Base-by-base conservation (phyloP, 2,329 filamentous ascomycete species). In the Hymenoscyphus linearis region DNA sequence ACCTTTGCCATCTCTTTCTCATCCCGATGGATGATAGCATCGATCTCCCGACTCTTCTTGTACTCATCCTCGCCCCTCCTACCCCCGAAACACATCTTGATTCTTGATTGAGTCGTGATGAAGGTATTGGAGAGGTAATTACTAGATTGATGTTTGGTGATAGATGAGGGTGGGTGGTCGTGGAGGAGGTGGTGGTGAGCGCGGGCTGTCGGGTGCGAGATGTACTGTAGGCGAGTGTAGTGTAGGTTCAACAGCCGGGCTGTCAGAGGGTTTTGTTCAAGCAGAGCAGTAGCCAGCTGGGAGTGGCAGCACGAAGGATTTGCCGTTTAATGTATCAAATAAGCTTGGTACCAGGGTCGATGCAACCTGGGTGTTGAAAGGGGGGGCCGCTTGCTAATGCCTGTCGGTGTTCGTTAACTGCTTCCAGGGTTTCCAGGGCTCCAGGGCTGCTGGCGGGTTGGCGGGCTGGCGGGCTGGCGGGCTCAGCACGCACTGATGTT, bases 1-100 rank as follows among this genome's bases (percentile, higher is more conserved):
- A 96, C 93, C 73, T 88, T 89, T 60, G 88, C 80, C 81, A 95
- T 82, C 68, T 83, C 83, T 83, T 95, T 96, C 79, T 93, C 91
- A 79, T 98, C 95, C 69, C 87, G 84, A 64, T 90, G 88, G 70
- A 99, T 85, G 70, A 85, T 79, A 77, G 89, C 90, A 74, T 99
- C 95, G 69, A 99, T 92, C 74, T 95, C 91, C 74, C 84, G 80
- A 63, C 85, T 87, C 70, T 83, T 84, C 64, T 80, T 78, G 57
- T 62, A 62, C 66, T 79, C 79, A 69, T 77, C 78, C 69, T 79
- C 67, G 63, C 71, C 69, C 36, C 69, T 78, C 66, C 79, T 75
- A 64, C 76, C 75, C 64, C 85, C 84, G 74, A 89, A 88, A 74
- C 86, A 89, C 86, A 89, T 89, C 62, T 65, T 78, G 71, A 67